Percentiles rank a stretch among this genome's conserved stretches.
phyloP scores from a whole-genome alignment of 169 alveolate genomes.

The Cyclospora cayetanensis region DNA sequence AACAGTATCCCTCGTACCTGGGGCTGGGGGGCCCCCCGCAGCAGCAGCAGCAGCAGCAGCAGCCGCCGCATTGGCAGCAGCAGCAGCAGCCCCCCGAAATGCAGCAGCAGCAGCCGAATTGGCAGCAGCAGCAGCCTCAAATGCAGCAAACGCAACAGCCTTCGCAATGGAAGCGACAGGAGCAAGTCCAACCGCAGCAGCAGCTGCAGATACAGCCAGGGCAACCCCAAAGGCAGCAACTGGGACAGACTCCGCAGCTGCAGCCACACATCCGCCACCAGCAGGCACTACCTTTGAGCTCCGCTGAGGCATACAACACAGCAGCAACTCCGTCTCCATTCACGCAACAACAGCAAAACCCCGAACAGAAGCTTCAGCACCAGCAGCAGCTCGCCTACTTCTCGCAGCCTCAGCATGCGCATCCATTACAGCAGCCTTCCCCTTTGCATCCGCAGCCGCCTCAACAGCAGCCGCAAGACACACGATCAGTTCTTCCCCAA shows the following conservation, averaged over 20 bases:
- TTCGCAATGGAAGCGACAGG: neutral
- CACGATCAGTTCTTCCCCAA: too few relatives aligned
- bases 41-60: slow-evolving; percentile 35
- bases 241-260: neutral
- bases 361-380: neutral
- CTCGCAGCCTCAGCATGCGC: neutral
- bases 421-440: neutral
- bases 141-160: neutral
- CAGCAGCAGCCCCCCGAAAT: neutral
- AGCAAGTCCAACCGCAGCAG: neutral
- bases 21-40: neutral
- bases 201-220: neutral
- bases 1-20: neutral
- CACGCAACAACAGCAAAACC: too few relatives aligned
- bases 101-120: neutral
- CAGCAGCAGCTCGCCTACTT: neutral
- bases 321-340: too few relatives aligned
- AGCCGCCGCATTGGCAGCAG: neutral
- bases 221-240: neutral
- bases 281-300: too few relatives aligned
- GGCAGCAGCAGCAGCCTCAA: neutral
- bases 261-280: neutral
- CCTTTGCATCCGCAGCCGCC: neutral
- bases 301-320: too few relatives aligned
- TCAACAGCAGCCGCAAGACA: neutral